A percentile compares a stretch with the other conserved stretches of the same genome.
phyloP scores from a whole-genome alignment of 169 alveolate genomes.

The Plasmodium sp. region DNA sequence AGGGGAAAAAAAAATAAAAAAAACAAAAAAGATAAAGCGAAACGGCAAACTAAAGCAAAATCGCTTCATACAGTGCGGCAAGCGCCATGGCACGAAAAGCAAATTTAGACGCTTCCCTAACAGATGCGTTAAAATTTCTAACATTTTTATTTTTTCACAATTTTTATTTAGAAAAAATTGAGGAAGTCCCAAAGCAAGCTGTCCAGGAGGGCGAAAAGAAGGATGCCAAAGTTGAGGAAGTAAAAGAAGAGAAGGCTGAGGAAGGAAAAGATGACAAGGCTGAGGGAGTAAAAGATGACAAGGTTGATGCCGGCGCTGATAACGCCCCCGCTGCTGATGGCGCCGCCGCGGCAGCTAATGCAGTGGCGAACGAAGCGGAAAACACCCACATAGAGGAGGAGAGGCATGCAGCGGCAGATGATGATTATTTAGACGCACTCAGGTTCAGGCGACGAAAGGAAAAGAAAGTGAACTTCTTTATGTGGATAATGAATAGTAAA shows the following conservation, averaged over 20 bases:
- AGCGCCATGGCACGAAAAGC: background rate
- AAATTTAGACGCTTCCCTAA: background rate
- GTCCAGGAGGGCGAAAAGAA: background rate
- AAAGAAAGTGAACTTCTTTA: constrained; percentile 25
- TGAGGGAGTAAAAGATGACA: no score
- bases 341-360: background rate
- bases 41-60: background rate
- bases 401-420: background rate
- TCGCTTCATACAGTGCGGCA: background rate
- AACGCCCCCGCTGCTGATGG: background rate
- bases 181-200: background rate
- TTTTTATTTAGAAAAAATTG: background rate
- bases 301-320: background rate
- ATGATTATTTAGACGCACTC: constrained; percentile 12
- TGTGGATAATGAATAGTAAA: constrained; percentile 72
- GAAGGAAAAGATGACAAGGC: background rate
- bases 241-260: background rate
- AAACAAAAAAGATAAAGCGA: background rate
- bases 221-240: background rate
- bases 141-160: background rate
- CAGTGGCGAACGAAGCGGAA: background rate
- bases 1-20: background rate
- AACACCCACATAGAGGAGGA: background rate
- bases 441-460: background rate
- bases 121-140: background rate